Percentiles rank a stretch among this genome's conserved stretches.
Conservation (phyloP, 371 early-diverging fungal species). For the Rhizopus microsporus region DNA sequence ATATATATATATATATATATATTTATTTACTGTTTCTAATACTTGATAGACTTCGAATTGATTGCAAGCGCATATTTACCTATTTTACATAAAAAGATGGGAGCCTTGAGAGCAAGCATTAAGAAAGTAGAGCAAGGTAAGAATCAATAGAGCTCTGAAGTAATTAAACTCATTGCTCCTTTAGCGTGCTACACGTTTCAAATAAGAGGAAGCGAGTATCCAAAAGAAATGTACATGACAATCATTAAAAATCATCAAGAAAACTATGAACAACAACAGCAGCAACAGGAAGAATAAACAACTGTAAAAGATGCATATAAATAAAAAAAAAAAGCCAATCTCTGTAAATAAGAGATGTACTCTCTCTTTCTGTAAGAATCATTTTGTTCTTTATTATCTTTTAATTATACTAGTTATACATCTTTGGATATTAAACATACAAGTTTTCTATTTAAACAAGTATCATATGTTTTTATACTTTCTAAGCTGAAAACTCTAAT, state of each 20-base stretch:
- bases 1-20: neutral
- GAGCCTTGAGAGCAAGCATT: slow-evolving; percentile 33
- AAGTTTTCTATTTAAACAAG: no score
- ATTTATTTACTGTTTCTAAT: neutral
- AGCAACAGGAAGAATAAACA: neutral
- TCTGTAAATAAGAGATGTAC: no score
- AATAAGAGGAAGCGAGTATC: slow-evolving; percentile 49
- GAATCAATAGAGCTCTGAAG: neutral
- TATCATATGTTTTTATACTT: no score
- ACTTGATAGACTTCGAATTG: slow-evolving; percentile 33
- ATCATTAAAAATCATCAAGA: slow-evolving; percentile 42
- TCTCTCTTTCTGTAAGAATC: no score
- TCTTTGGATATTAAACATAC: no score
- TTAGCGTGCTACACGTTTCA: slow-evolving; percentile 44
- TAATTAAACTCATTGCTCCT: neutral
- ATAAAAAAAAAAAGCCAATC: neutral
- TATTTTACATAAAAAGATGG: slow-evolving; percentile 33
- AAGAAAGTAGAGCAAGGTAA: slow-evolving; percentile 44
- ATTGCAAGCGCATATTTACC: slow-evolving; percentile 31
- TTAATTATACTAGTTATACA: no score
- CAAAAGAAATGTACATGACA: slow-evolving; percentile 38
- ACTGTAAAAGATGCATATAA: neutral
- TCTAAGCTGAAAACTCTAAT: no score
- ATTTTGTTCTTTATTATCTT: no score
- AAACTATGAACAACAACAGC: slow-evolving; percentile 27